Percentiles rank a stretch among this genome's conserved stretches.
phyloP scores from a whole-genome alignment of 371 early-diverging fungal species.

The Mortierella polycephala region DNA sequence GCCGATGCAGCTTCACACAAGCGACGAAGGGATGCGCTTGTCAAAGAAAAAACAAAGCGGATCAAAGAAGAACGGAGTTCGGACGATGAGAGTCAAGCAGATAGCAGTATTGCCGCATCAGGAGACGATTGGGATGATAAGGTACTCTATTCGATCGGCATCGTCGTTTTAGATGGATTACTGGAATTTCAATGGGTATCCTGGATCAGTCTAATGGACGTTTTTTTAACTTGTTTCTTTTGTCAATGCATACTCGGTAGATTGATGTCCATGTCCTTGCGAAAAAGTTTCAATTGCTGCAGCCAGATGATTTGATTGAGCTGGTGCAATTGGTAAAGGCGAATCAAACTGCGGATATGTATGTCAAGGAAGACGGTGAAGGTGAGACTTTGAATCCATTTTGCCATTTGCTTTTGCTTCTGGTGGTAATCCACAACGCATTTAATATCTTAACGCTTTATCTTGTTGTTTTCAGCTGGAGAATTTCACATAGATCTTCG shows the following conservation, averaged over 20 bases:
- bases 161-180: background rate
- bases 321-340: slow-evolving; percentile 54
- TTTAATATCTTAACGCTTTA: background rate
- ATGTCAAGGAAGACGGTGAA: slow-evolving; percentile 57
- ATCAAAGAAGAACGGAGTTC: slow-evolving; percentile 41
- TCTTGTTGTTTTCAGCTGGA: slow-evolving; percentile 35
- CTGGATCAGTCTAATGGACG: background rate
- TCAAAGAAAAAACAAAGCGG: slow-evolving; percentile 45
- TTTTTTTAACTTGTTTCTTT: background rate
- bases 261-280: slow-evolving; percentile 48
- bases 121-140: slow-evolving; percentile 48
- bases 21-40: slow-evolving; percentile 35
- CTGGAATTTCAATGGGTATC: background rate
- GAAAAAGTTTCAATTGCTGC: slow-evolving; percentile 52
- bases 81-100: slow-evolving; percentile 43
- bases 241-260: slow-evolving; percentile 11
- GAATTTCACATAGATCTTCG: slow-evolving; percentile 58
- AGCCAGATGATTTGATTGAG: slow-evolving; percentile 50
- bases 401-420: background rate
- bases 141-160: slow-evolving; percentile 10
- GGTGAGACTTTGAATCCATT: slow-evolving; percentile 25
- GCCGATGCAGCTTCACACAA: slow-evolving; percentile 36
- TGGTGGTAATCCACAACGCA: background rate
- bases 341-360: slow-evolving; percentile 53
- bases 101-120: slow-evolving; percentile 40